Base-by-base conservation (phyloP, 352 stramenopile species). In the Thalassiosira mediterranea region DNA sequence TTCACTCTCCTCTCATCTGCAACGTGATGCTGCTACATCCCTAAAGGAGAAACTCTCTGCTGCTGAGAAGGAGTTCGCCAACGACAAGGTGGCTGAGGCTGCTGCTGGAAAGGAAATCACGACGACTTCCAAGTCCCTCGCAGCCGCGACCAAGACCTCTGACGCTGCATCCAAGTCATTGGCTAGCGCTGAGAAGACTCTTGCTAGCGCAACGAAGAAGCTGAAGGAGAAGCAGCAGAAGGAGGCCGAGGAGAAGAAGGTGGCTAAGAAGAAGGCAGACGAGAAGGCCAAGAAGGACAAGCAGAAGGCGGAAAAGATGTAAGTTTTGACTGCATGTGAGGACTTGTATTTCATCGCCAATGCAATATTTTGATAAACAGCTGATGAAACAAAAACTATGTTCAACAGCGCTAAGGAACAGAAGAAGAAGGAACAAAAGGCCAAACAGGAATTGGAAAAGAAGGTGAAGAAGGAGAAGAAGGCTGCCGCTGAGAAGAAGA, bases 61-160 rank as follows among this genome's bases (percentile, higher is more conserved):
- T 23, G 58, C 29, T n/a, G 90, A 93, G 3, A 63, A 61, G 47
- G 82, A 78, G n/a, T 94, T 95, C 57, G 76, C 92, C 72, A 93
- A 86, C 5, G 91, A 89, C 95, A 90, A 58, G 83, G 94, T 61
- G 91, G 91, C 23, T 71, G 79, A 51, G 94, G 86, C 86, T 96
- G 95, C 74, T 95, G 95, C 67, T 88, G 79, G 19, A 88, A 90
- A 2, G 91, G 91, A 17, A 88, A 95, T 51, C 95, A 96, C 81
- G 57, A 83, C 46, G 58, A 94, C 19, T 95, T 95, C 74, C 90
- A 95, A 71, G 87, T 79, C 29, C 95, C 95, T 76, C 88, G 90
- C 8, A 95, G 91, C 79, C 91, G 95, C 72, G 89, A n/a, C n/a
- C 92, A 96, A 69, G 95, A 95, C 84, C 95, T 96, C 81, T 11